These are phyloP conservation scores for Phytophthora fragariaefolia DNA, from an alignment of 352 stramenopile species.

Conservation along the genomic window DNA sequence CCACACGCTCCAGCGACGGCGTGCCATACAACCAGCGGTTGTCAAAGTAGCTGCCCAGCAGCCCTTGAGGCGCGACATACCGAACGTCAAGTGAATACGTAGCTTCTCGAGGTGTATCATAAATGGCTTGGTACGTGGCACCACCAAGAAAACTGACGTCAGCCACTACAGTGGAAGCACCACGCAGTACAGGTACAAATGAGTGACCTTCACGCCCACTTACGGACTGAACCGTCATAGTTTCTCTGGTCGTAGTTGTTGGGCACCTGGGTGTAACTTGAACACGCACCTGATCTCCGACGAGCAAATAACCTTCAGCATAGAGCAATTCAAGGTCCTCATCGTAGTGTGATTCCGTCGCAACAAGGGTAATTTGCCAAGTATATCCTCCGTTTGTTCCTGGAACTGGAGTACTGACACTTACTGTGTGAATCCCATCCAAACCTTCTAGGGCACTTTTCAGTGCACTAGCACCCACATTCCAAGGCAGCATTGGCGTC, in stretches of 20 bases:
- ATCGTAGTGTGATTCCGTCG: constrained; percentile 50
- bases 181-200: constrained; percentile 72
- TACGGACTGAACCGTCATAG: constrained; percentile 41
- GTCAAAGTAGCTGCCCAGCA: constrained; percentile 95
- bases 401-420: constrained; percentile 42
- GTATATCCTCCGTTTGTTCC: constrained; percentile 66
- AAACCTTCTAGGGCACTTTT: constrained; percentile 71
- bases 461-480: constrained; percentile 61
- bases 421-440: constrained; percentile 73
- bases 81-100: constrained; percentile 89
- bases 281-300: constrained; percentile 50
- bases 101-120: constrained; percentile 86
- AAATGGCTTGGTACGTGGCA: constrained; percentile 90
- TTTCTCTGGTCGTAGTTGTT: constrained; percentile 44
- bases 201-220: constrained; percentile 65
- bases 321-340: constrained; percentile 67
- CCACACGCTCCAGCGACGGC: constrained; percentile 85
- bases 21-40: constrained; percentile 95
- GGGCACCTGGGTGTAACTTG: constrained; percentile 55
- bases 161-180: constrained; percentile 55
- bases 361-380: constrained; percentile 90
- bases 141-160: constrained; percentile 64
- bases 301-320: constrained; percentile 83
- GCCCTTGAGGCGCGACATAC: constrained; percentile 75
- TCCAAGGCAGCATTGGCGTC: constrained; percentile 79